Base-by-base conservation (phyloP, 169 alveolate genomes). In the Cryptosporidium baileyi region DNA sequence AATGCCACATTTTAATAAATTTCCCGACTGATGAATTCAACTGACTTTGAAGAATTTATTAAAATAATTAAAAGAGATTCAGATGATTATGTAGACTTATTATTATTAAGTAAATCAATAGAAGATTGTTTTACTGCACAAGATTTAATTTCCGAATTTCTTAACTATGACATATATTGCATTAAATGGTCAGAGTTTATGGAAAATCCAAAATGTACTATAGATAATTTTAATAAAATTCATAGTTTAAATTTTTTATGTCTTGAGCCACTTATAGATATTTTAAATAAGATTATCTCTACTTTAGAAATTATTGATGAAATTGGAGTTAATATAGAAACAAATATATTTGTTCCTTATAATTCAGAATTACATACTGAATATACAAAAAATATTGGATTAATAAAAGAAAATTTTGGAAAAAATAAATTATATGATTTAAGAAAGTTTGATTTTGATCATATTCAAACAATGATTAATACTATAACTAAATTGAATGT, bases 181-280 rank as follows among this genome's bases (percentile, higher is more conserved):
- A 32, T 65, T 32, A 49, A 44, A 5, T 65, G 81, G 81, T 26
- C 44, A 26, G 47, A 65, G 17, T 45, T 30, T 6, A 41, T 15
- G n/a, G 9, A 65, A 49, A 28, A 36, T 19, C 51, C 61, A 13
- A 65, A 47, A n/a, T 28, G 32, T 17, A 44, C 61, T 6, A 38
- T 26, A 57, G 60, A 30, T 38, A 28, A 65, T 26, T 65, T 17
- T 32, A 28, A 11, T 4, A 62, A 62, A 36, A 40, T 65, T 13
- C 30, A 45, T 28, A 65, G 81, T 17, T 26, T 65, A 11, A 65
- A 45, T 28, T 65, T 65, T 65, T 22, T 65, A 65, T 32, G 9
- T 8, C 81, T 32, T 15, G 81, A 65, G 15, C 81, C 81, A 13
- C 15, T 65, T 13, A 65, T 65, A 47, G 47, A 47, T 36, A 30